Conservation (phyloP, 169 alveolate species). For the Cryptosporidium tyzzeri region DNA sequence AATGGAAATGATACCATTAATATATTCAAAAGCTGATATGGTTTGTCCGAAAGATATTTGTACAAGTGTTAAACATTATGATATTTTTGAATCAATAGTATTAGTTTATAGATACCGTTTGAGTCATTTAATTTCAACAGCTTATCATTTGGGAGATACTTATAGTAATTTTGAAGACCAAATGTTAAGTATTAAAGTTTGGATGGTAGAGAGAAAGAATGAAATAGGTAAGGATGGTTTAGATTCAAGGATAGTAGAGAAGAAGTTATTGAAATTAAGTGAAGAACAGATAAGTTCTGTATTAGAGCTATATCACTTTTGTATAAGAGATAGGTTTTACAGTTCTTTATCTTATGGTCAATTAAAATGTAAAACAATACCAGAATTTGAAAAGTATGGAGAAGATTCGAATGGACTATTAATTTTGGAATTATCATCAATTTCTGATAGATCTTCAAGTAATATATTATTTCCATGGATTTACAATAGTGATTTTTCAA, state of each 20-base stretch:
- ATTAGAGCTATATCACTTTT: conserved; percentile 27
- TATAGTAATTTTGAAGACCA: background rate
- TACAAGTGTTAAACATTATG: background rate
- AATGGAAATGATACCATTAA: background rate
- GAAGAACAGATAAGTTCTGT: conserved; percentile 5
- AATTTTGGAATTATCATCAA: conserved; percentile 4
- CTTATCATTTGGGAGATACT: background rate
- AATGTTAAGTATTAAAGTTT: conserved; percentile 8
- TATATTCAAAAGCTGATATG: background rate
- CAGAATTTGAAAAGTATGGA: conserved; percentile 30
- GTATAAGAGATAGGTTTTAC: conserved; percentile 35
- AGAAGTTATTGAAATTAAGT: background rate
- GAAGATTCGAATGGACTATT: conserved; percentile 31
- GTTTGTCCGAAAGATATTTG: conserved; percentile 26
- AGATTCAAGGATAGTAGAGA: background rate
- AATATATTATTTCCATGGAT: conserved; percentile 53
- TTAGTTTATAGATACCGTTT: conserved; percentile 41
- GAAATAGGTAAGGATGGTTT: background rate
- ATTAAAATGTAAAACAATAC: conserved; percentile 18
- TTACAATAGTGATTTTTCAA: conserved; percentile 26
- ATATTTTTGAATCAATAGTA: conserved; percentile 48
- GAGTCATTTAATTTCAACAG: conserved; percentile 1
- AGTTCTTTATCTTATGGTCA: conserved; percentile 1
- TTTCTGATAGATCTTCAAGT: background rate
- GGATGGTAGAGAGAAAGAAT: conserved; percentile 11